These are phyloP conservation scores for Adansonia grandidieri DNA, from an alignment of 441 rosid genomes.

Conservation along the genomic window DNA sequence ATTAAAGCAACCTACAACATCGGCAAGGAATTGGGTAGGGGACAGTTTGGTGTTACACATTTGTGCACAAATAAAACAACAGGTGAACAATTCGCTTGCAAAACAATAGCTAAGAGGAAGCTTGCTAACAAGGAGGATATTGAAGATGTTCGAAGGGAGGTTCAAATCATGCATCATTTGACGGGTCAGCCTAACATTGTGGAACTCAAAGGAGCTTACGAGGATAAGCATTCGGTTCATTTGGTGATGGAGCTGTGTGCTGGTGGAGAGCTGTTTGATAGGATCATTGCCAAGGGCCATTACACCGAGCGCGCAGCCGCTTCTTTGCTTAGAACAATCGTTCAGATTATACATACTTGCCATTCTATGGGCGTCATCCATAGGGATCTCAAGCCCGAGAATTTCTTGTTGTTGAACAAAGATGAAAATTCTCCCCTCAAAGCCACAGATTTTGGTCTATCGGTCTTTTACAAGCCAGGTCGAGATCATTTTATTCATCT, in stretches of 20 bases:
- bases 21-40: slow-evolving; percentile 68
- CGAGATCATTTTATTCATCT: background rate
- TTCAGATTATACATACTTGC: slow-evolving; percentile 62
- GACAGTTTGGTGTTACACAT: slow-evolving; percentile 71
- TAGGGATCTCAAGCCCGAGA: slow-evolving; percentile 74
- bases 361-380: slow-evolving; percentile 79
- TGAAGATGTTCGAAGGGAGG: slow-evolving; percentile 72
- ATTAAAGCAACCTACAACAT: slow-evolving; percentile 55
- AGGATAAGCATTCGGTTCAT: slow-evolving; percentile 69
- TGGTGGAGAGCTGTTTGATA: slow-evolving; percentile 70
- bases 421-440: slow-evolving; percentile 66
- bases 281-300: slow-evolving; percentile 73
- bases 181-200: slow-evolving; percentile 71
- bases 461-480: slow-evolving; percentile 73
- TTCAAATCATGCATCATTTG: slow-evolving; percentile 74
- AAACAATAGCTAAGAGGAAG: slow-evolving; percentile 62
- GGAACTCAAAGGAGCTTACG: slow-evolving; percentile 74
- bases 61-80: slow-evolving; percentile 57
- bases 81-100: slow-evolving; percentile 66
- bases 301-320: slow-evolving; percentile 71
- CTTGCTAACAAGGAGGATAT: slow-evolving; percentile 65
- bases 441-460: slow-evolving; percentile 70
- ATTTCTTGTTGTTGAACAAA: slow-evolving; percentile 58
- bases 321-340: slow-evolving; percentile 54
- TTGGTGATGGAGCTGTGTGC: slow-evolving; percentile 74